These are phyloP conservation scores for Paspalum notatum DNA, from an alignment of 176 grass and related monocot species.

Conservation along the genomic window DNA sequence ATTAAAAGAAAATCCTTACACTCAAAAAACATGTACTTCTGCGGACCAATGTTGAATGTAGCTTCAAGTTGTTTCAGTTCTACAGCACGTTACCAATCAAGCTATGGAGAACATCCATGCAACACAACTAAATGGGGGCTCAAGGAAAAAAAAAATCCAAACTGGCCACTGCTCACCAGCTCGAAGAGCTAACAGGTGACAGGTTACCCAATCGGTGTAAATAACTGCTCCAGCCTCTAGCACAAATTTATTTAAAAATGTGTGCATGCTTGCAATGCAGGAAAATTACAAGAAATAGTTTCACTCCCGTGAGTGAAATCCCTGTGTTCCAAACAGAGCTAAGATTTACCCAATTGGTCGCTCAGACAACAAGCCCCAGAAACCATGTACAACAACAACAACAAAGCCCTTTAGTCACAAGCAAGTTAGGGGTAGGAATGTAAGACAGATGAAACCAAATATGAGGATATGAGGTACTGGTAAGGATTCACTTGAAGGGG, in stretches of 20 bases:
- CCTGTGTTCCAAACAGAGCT: neutral
- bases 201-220: neutral
- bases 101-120: neutral
- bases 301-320: neutral
- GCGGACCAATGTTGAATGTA: neutral
- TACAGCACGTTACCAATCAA: neutral
- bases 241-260: neutral
- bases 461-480: neutral
- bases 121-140: slow-evolving; percentile 7
- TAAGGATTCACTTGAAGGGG: slow-evolving; percentile 7
- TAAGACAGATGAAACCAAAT: neutral
- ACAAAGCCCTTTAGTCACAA: neutral
- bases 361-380: neutral
- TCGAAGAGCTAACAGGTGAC: neutral
- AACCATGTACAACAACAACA: neutral
- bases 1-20: neutral
- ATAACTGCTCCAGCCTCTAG: neutral
- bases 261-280: too few species aligned
- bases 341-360: neutral
- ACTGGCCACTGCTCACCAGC: neutral
- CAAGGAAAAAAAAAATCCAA: slow-evolving; percentile 5
- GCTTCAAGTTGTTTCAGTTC: neutral
- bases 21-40: slow-evolving; percentile 1
- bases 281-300: neutral
- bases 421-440: neutral